phyloP scores from a whole-genome alignment of 257 asterid species.

The Ligustrum vulgare region DNA sequence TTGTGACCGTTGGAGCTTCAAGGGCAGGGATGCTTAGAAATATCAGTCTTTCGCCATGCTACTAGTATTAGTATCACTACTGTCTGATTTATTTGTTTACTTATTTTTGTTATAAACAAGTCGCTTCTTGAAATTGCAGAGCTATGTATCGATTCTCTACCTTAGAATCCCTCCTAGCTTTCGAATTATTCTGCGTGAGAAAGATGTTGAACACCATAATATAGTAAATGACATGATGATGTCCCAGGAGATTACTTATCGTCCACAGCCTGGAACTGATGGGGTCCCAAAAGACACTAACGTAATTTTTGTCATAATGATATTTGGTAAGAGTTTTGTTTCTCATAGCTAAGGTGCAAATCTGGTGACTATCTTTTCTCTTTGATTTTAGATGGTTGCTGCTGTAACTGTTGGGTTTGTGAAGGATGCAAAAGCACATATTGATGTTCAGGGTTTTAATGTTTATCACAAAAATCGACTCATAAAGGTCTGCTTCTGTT shows the following conservation, averaged over 20 bases:
- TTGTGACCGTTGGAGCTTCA: slow-evolving; percentile 1
- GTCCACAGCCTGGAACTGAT: slow-evolving; percentile 80
- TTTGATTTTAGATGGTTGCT: slow-evolving; percentile 69
- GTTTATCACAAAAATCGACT: slow-evolving; percentile 97
- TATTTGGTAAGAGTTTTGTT: slow-evolving; percentile 3
- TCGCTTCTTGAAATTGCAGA: slow-evolving; percentile 53
- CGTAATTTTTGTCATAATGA: slow-evolving; percentile 40
- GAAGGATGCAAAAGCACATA: slow-evolving; percentile 87
- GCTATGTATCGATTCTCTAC: slow-evolving; percentile 91
- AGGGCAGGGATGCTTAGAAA: slow-evolving; percentile 3
- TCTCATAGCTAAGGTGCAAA: slow-evolving; percentile 13
- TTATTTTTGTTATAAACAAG: slow-evolving; percentile 4
- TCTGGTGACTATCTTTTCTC: slow-evolving; percentile 22
- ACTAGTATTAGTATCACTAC: not conserved
- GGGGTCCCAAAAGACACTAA: slow-evolving; percentile 61
- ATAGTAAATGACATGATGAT: slow-evolving; percentile 98
- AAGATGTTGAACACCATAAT: slow-evolving; percentile 93
- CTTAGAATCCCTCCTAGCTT: slow-evolving; percentile 79
- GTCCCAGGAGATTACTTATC: slow-evolving; percentile 84
- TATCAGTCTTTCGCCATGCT: not conserved
- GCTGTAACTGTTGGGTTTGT: slow-evolving; percentile 91
- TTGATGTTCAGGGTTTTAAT: slow-evolving; percentile 98
- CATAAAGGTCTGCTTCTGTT: slow-evolving; percentile 61
- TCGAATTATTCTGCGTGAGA: slow-evolving; percentile 85
- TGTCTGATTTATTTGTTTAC: not conserved